Conservation (phyloP, 1,284 basidiomycete genomes). For the Cystobasidium pallidum region DNA sequence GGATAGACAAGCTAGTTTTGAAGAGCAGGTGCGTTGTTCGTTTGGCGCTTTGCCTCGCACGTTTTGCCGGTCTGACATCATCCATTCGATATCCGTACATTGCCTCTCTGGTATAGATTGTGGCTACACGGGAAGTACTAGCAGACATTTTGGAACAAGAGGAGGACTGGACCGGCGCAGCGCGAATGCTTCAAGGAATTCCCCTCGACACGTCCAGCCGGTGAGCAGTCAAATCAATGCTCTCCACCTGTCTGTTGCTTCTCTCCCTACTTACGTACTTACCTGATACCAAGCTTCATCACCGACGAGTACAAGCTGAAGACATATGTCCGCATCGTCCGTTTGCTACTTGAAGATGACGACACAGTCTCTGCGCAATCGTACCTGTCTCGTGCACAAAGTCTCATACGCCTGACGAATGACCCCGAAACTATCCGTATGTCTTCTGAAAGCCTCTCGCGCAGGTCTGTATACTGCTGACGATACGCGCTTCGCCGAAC, state of each 20-base stretch:
- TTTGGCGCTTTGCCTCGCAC: background rate
- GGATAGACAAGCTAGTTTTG: constrained; percentile 79
- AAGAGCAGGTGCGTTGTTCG: constrained; percentile 85
- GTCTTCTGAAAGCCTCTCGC: constrained; percentile 77
- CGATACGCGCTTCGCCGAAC: background rate
- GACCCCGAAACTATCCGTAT: constrained; percentile 70
- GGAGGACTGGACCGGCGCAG: constrained; percentile 91
- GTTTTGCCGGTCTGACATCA: too few relatives aligned
- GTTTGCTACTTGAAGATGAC: constrained; percentile 91
- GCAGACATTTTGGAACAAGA: constrained; percentile 84
- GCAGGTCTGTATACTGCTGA: constrained; percentile 45
- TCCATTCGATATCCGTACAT: background rate
- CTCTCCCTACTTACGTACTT: background rate
- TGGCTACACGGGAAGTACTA: constrained; percentile 78
- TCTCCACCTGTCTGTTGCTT: too few relatives aligned
- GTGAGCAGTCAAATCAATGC: constrained; percentile 57
- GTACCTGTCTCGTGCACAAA: constrained; percentile 93
- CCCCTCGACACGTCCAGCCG: constrained; percentile 87
- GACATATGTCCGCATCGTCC: constrained; percentile 90
- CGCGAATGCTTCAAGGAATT: constrained; percentile 84
- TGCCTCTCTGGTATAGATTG: constrained; percentile 65
- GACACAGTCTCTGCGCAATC: constrained; percentile 92
- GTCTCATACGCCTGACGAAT: constrained; percentile 75
- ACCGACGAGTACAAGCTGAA: constrained; percentile 83
- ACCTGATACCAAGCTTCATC: constrained; percentile 58